Percentiles rank a stretch among this genome's conserved stretches.
phyloP scores from a whole-genome alignment of 257 asterid species.

The Penstemon newberryi region DNA sequence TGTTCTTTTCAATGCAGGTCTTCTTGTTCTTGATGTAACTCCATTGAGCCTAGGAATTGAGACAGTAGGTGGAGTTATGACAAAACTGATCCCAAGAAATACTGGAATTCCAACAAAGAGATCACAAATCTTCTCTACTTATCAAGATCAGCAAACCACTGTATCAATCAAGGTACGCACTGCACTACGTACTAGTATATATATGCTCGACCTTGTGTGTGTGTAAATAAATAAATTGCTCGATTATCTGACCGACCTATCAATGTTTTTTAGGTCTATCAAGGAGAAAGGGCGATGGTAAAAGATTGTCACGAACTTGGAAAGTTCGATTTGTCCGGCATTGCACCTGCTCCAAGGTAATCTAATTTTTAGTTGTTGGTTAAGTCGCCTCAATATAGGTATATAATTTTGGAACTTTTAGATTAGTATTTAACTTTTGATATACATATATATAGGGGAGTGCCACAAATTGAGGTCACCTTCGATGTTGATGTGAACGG shows the following conservation, averaged over 20 bases:
- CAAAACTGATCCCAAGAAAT: conserved; percentile 56
- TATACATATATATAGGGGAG: conserved; percentile 37
- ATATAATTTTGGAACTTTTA: neutral
- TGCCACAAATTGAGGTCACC: conserved; percentile 58
- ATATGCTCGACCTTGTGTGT: too few relatives aligned
- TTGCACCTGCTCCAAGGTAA: conserved; percentile 52
- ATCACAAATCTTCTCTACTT: conserved; percentile 54
- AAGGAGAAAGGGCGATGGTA: conserved; percentile 51
- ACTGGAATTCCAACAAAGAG: conserved; percentile 47
- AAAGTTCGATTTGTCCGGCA: conserved; percentile 47
- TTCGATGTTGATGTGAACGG: conserved; percentile 52
- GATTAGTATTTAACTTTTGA: neutral
- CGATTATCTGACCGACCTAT: too few relatives aligned
- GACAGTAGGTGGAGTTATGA: conserved; percentile 64
- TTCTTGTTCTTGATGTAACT: conserved; percentile 20
- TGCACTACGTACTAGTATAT: neutral
- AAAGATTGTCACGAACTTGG: conserved; percentile 55
- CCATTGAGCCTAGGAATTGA: conserved; percentile 55
- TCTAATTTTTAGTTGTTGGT: neutral
- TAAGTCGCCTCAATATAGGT: too few relatives aligned
- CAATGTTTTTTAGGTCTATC: conserved; percentile 35
- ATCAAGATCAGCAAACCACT: conserved; percentile 51
- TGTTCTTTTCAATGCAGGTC: conserved; percentile 28
- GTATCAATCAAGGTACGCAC: conserved; percentile 45
- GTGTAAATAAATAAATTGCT: too few relatives aligned